Evolutionary conservation across 129 eudicot species (phyloP).

Genomic region (Oenanthe sinensis): DNA sequence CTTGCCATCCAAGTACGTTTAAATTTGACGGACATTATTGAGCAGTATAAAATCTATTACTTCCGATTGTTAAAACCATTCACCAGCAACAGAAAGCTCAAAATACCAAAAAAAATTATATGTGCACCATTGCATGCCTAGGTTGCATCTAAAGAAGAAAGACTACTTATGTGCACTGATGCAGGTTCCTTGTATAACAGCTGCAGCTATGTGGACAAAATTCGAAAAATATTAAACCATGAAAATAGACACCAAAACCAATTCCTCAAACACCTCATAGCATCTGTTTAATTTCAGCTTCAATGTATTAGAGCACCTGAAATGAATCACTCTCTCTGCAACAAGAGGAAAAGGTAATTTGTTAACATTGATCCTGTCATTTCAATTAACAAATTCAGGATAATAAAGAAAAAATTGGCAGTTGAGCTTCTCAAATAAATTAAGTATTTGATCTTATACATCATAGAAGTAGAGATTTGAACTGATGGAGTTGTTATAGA

Average conservation of each 20-base stretch:
- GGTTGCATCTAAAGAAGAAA: not conserved
- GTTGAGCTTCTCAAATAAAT: not conserved
- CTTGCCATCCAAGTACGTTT: not conserved
- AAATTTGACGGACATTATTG: not conserved
- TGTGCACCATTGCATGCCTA: not conserved
- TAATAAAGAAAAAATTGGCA: not conserved
- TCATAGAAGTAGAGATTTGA: not conserved
- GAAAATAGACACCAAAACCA: not conserved
- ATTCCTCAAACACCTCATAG: not conserved
- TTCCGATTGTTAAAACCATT: not conserved
- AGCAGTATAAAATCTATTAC: not conserved
- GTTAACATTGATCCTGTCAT: not conserved
- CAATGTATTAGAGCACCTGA: not conserved
- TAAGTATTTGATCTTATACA: not conserved
- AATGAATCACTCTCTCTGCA: constrained; percentile 8
- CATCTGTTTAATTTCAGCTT: not conserved
- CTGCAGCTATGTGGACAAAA: not conserved
- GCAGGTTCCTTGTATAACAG: constrained; percentile 3
- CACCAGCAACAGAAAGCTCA: not conserved
- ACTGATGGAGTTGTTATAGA: not conserved
- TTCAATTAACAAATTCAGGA: too few species aligned
- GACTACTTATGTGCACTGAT: constrained; percentile 1
- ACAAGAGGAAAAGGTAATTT: not conserved
- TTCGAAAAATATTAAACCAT: not conserved
- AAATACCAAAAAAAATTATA: not conserved